Conservation (phyloP, 2,329 filamentous ascomycete genomes). For the Diaporthe sp. region DNA sequence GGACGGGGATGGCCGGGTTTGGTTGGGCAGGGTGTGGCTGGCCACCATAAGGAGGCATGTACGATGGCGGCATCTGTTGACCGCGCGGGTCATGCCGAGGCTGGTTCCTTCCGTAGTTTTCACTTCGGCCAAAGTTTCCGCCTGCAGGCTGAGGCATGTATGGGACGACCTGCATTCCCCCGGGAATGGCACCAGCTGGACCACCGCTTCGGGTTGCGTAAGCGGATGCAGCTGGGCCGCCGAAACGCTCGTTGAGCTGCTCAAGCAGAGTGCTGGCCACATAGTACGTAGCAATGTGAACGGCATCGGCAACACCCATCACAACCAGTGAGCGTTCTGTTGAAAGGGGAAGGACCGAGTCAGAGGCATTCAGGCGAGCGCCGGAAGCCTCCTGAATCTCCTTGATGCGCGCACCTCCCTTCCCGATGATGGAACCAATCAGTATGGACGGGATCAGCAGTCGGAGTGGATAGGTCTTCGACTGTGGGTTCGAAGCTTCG, state of each 20-base stretch:
- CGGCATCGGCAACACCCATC: slow-evolving; percentile 96
- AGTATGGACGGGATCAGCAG: slow-evolving; percentile 96
- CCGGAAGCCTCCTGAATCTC: slow-evolving; percentile 99
- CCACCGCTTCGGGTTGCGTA: slow-evolving; percentile 96
- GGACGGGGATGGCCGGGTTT: slow-evolving; percentile 74
- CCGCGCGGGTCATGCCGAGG: slow-evolving; percentile 78
- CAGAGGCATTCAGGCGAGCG: slow-evolving; percentile 94
- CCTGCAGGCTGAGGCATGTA: slow-evolving; percentile 94
- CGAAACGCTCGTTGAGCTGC: slow-evolving; percentile 96
- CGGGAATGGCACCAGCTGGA: slow-evolving; percentile 91
- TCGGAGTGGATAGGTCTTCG: slow-evolving; percentile 96
- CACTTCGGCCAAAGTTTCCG: slow-evolving; percentile 91
- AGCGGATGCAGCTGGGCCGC: slow-evolving; percentile 94
- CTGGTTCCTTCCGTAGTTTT: slow-evolving; percentile 82
- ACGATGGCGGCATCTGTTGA: slow-evolving; percentile 72
- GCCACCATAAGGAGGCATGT: slow-evolving; percentile 69
- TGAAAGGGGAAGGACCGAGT: slow-evolving; percentile 92
- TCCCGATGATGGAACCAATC: slow-evolving; percentile 98
- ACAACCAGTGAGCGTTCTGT: slow-evolving; percentile 98
- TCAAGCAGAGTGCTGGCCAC: slow-evolving; percentile 98
- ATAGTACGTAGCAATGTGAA: slow-evolving; percentile 99
- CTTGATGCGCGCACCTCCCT: slow-evolving; percentile 93
- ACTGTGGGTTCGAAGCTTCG: slow-evolving; percentile 88
- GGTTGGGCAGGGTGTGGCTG: slow-evolving; percentile 73
- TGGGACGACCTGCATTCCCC: slow-evolving; percentile 99